Evolutionary conservation across 768 basidiomycete species (phyloP).

Genomic region (Suillus decipiens): DNA sequence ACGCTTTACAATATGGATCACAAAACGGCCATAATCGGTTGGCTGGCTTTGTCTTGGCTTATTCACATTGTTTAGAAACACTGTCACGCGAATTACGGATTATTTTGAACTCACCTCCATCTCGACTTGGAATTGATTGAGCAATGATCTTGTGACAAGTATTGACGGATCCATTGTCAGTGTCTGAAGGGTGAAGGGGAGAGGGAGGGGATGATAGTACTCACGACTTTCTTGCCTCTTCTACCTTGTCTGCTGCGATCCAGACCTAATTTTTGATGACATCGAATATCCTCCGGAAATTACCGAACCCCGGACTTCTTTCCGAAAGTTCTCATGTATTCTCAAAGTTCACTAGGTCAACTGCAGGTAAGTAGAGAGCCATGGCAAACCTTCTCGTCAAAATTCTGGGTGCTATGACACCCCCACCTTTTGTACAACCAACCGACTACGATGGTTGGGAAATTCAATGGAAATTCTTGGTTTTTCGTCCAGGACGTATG

Average conservation of each 20-base stretch:
- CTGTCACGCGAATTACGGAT: background rate
- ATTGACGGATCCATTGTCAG: conserved; percentile 28
- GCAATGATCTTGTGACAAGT: conserved; percentile 20
- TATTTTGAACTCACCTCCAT: conserved; percentile 31
- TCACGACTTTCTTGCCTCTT: conserved; percentile 3
- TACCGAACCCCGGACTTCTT: conserved; percentile 8
- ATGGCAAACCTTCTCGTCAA: conserved; percentile 19
- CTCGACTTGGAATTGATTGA: conserved; percentile 27
- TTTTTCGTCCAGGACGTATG: conserved; percentile 80
- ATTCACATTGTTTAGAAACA: conserved; percentile 7
- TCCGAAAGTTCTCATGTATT: conserved; percentile 1
- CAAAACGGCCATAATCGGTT: conserved; percentile 64
- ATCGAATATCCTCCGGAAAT: conserved; percentile 10
- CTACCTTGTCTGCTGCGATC: conserved; percentile 5
- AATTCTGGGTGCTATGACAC: conserved; percentile 43
- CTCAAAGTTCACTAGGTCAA: background rate
- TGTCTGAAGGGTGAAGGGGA: background rate
- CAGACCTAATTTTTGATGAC: background rate
- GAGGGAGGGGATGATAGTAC: background rate
- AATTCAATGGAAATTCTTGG: conserved; percentile 70
- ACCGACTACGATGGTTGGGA: conserved; percentile 75
- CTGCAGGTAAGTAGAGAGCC: background rate
- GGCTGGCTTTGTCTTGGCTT: conserved; percentile 37
- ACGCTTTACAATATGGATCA: conserved; percentile 53
- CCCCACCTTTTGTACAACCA: conserved; percentile 54